Evolutionary conservation across 2,329 filamentous ascomycete species (phyloP), one percentile per base, ranked within the genome.

Genomic region (Aspergillus japonicus): DNA sequence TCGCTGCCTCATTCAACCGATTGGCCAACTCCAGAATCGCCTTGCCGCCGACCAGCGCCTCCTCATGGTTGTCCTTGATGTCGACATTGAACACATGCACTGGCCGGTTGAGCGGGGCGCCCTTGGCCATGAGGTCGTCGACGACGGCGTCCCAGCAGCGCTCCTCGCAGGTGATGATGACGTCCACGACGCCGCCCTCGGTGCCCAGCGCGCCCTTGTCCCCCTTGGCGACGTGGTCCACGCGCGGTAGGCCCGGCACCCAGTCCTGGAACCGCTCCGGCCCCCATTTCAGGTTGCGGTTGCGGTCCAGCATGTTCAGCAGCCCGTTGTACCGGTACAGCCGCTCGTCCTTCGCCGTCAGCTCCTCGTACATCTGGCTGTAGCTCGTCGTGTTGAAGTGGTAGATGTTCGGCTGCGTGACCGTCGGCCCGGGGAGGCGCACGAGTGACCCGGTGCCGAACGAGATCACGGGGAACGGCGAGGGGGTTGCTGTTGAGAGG

Each of bases 71-170:
- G 78, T 99, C 95, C 75, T 90, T 94, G 71, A 99, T 99, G 74
- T 99, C 95, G 57, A 99, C 89, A 69, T 99, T 99, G 81, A 99
- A 96, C 58, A 99, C 91, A 73, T 99, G 95, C 0, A 99, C 95
- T 0, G 95, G 93, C 2, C 92, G 83, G 75, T 99, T 99, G 59
- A 99, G 81, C 3, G 91, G 89, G 0, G 89, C 87, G 7, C 94
- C 95, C 63, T 96, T 86, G 69, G 87, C 90, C 63, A 96, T 86
- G 55, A 99, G 81, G 74, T 99, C 94, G 69, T 99, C 95, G 11
- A 99, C 85, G 35, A 99, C 95, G 4, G 95, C 93, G 77, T 99
- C 95, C 92, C 96, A 99, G 74, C 95, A 99, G 62, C 95, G 84
- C 78, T 99, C 95, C 76, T 99, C 95, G 72, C 95, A 99, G 0